Conservation (phyloP, 2,329 filamentous ascomycete genomes). For the Cladosporium colombiae region DNA sequence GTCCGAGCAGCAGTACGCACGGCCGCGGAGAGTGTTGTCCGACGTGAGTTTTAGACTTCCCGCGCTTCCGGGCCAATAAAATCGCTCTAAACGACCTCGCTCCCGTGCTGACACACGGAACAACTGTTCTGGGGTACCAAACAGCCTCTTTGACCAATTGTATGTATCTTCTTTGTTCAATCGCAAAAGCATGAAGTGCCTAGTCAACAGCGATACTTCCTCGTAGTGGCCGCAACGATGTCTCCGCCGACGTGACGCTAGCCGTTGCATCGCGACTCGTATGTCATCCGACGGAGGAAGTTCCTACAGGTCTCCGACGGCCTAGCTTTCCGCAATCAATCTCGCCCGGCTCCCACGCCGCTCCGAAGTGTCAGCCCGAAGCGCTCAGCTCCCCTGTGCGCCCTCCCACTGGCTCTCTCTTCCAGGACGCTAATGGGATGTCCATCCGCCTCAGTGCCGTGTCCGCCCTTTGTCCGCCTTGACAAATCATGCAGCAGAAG, state of each 20-base stretch:
- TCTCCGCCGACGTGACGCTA: too few relatives aligned
- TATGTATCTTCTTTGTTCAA: too few relatives aligned
- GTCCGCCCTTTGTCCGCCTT: neutral
- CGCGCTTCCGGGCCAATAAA: neutral
- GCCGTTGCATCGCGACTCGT: too few relatives aligned
- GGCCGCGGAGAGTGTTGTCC: neutral
- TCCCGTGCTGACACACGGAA: too few relatives aligned
- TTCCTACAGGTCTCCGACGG: too few relatives aligned
- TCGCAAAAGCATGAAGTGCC: too few relatives aligned
- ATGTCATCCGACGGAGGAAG: too few relatives aligned
- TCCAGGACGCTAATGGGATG: neutral
- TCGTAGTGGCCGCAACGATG: too few relatives aligned
- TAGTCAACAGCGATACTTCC: too few relatives aligned
- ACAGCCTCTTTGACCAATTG: too few relatives aligned
- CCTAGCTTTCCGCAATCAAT: too few relatives aligned
- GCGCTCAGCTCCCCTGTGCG: neutral
- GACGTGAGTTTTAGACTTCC: neutral
- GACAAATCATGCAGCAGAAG: neutral
- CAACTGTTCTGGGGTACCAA: too few relatives aligned
- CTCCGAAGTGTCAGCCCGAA: neutral
- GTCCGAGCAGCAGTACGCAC: neutral
- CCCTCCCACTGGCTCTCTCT: neutral
- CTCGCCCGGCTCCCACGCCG: neutral
- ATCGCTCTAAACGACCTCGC: neutral
- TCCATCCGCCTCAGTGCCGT: neutral